Evolutionary conservation across 2,329 filamentous ascomycete genomes (phyloP), one percentile per base, ranked within the genome.

Genomic region (Stagonosporopsis rhizophila): DNA sequence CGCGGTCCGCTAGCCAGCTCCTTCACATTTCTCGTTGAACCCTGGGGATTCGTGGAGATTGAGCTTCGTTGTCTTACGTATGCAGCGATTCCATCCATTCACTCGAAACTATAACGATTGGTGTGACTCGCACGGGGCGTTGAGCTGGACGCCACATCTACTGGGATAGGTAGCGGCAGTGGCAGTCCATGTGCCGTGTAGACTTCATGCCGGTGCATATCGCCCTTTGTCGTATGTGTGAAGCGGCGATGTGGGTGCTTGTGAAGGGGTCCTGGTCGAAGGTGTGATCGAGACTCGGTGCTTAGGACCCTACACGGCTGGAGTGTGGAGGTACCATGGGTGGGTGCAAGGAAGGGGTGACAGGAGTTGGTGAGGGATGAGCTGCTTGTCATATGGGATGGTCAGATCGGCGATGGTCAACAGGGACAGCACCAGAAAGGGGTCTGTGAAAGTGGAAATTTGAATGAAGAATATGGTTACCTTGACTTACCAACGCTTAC

Each of bases 61-160:
- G 19, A 25, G 39, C 19, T 48, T 44, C 20, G 44, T 25, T 44
- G 17, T 48, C 44, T 54, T 54, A 39, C 39, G 40, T 40, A 44
- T n/a, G 39, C 39, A 34, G 44, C 45, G 38, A 9, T n/a, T 35
- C 7, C 39, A 27, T 28, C 39, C 32, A 25, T 52, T 11, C 3
- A 19, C n/a, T 34, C 22, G 49, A 40, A 28, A 28, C 28, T 17
- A 41, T 46, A 11, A 11, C 27, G 11, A 30, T 30, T 53, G 27
- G 44, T 47, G 37, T 28, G 42, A 47, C 42, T 45, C 25, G 41
- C 41, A 39, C n/a, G 17, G 22, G 20, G 42, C 23, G 8, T 15
- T 19, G 23, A 12, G 40, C 19, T 28, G 32, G 39, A 39, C 12
- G 37, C 37, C 20, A 20, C 34, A 30, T 35, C 5, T 27, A 15